Evolutionary conservation across 2,329 filamentous ascomycete species (phyloP), one percentile per base, ranked within the genome.

Genomic region (Fusarium sp.): DNA sequence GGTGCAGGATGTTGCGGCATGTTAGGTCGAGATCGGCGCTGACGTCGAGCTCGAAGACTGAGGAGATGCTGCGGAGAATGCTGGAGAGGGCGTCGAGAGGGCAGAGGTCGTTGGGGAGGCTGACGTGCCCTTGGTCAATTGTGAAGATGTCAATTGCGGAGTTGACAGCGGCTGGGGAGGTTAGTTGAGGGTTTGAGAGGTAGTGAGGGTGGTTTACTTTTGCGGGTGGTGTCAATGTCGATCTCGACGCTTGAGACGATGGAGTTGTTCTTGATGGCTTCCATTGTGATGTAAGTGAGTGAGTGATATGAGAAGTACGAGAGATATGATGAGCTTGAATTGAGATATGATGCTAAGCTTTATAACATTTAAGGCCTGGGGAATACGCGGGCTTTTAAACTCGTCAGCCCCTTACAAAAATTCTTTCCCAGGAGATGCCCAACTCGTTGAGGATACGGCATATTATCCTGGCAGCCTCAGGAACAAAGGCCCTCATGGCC

Each of bases 1-100:
- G 77, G 45, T 79, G 77, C 20, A 79, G 77, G 22, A 71, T 75
- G 42, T 74, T 55, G 44, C 75, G 75, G 30, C 77, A 78, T 39
- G 64, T 75, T 48, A 79, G 66, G 39, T 79, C 75, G 14, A 79
- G 64, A 36, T 73, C 76, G 5, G 73, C 30, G 44, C 69, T 72
- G 57, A 77, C 69, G 32, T 77, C 58, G 41, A 79, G 77, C 44
- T 76, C 64, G 53, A 79, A 79, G 56, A 73, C 59, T 26, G 57
- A 58, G 5, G 74, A 75, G 73, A 79, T 74, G 39, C 51, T 75
- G 36, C 64, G 64, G 39, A 79, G 63, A 51, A 67, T 75, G n/a
- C 51, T 72, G 65, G 70, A 76, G 45, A 79, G 74, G 28, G 64
- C 70, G 53, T 75, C 74, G 26, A 79, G 68, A 54, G 77, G 77